Base-by-base conservation (phyloP, 805 yeast genomes). In the Cyberlindnera mrakii region DNA sequence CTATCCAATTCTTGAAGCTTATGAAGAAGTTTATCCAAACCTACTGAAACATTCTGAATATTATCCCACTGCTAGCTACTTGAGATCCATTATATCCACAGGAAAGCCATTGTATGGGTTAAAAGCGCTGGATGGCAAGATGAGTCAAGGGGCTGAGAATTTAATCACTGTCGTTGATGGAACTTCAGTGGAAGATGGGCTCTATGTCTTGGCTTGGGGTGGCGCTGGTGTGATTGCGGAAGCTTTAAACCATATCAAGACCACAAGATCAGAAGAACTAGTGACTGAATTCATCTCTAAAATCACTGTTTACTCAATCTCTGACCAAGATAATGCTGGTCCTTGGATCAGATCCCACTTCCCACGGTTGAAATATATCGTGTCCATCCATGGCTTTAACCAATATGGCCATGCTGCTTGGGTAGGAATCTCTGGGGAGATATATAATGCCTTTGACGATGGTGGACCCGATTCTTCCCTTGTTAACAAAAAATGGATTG, bases 271-370 rank as follows among this genome's bases (percentile, higher is more conserved):
- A 6, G 42, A 23, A 2, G 37, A 34, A 7, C 51, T 57, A 36
- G 30, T 53, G 3, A 51, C 38, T 1, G 17, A 25, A 15, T 55
- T 60, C 33, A 40, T 44, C 6, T 18, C 33, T 3, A 61, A 58
- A 40, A 7, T 60, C 15, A 41, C 45, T 13, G 54, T 58, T 16
- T 62, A 60, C 47, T 30, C 62, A 6, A 62, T 61, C 30, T 61
- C 65, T 1, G 66, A 62, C 39, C 66, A 62, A 44, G 67, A 62
- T 38, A 52, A 60, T 45, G 45, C 60, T 8, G 65, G 65, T 13
- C 54, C 59, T 14, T 62, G 65, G 65, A 58, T 62, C 31, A 51
- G 66, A 45, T 41, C 36, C 37, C 33, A 52, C 17, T 62, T 51
- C 41, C 65, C 65, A 13, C 25, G 39, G 17, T 39, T 61, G 9